Conservation (phyloP, 495 filamentous ascomycete species). For the Talaromyces stipitatus region DNA sequence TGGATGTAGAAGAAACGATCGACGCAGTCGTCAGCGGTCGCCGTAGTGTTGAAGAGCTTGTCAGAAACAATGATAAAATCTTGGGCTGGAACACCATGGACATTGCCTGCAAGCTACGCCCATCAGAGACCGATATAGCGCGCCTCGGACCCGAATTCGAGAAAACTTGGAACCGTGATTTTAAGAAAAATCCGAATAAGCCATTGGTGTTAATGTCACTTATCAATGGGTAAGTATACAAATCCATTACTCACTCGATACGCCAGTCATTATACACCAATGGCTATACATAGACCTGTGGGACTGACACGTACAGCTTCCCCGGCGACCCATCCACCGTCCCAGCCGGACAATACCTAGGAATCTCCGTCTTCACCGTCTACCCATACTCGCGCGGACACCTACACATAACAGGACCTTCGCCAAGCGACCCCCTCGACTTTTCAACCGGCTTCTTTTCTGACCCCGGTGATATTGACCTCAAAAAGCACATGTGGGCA, state of each 20-base stretch:
- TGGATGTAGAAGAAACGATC: constrained; percentile 24
- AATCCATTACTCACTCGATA: too few species aligned
- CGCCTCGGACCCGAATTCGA: constrained; percentile 33
- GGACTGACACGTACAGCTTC: too few species aligned
- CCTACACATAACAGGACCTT: constrained; percentile 42
- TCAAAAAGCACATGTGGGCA: constrained; percentile 20
- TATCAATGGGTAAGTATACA: constrained; percentile 10
- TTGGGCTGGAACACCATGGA: constrained; percentile 33
- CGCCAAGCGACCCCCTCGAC: constrained; percentile 18
- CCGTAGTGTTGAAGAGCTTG: constrained; percentile 18
- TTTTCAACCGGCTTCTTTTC: constrained; percentile 27
- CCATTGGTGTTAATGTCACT: constrained; percentile 30
- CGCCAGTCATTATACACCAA: too few species aligned
- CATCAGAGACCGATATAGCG: constrained; percentile 32
- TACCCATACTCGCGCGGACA: constrained; percentile 51
- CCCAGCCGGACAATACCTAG: constrained; percentile 28
- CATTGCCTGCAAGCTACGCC: constrained; percentile 5
- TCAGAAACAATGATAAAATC: constrained; percentile 16
- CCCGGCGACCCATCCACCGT: constrained; percentile 19
- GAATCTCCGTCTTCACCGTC: constrained; percentile 26
- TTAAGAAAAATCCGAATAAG: constrained; percentile 23
- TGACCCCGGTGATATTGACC: constrained; percentile 30
- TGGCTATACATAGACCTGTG: too few species aligned
- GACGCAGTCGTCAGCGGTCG: constrained; percentile 28
- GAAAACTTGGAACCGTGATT: constrained; percentile 36